A percentile compares a stretch with the other conserved stretches of the same genome.
phyloP scores from a whole-genome alignment of 2,329 filamentous ascomycete species.

The Stagonosporopsis chrysanthemi region DNA sequence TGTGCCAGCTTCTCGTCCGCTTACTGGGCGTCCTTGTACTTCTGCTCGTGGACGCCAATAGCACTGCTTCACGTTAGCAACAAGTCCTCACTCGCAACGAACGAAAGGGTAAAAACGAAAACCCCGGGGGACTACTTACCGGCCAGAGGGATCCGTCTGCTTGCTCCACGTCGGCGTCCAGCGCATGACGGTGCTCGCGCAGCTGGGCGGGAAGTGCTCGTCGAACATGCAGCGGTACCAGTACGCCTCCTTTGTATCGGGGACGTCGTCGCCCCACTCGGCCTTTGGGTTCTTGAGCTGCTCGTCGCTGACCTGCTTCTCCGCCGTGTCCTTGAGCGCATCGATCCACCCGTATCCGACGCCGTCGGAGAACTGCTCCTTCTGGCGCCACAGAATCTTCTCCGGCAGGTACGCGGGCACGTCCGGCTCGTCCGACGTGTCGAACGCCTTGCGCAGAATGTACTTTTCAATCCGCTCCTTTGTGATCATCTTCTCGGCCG shows the following conservation, averaged over 20 bases:
- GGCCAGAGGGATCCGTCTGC: conserved; percentile 92
- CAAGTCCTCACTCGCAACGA: no score
- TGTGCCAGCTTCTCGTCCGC: neutral
- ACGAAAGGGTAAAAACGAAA: neutral
- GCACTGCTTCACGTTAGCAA: conserved; percentile 31
- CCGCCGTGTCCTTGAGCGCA: conserved; percentile 91
- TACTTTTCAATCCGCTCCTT: conserved; percentile 94
- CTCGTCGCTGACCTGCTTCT: conserved; percentile 89
- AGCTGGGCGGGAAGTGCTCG: conserved; percentile 93
- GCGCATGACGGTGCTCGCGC: conserved; percentile 90
- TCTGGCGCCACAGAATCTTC: conserved; percentile 96
- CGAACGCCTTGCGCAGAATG: conserved; percentile 96
- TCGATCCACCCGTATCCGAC: conserved; percentile 99
- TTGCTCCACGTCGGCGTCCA: conserved; percentile 99
- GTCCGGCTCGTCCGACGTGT: conserved; percentile 85
- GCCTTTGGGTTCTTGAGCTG: conserved; percentile 99
- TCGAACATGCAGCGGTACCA: conserved; percentile 99
- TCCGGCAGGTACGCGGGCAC: conserved; percentile 89
- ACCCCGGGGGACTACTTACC: no score
- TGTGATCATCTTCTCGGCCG: conserved; percentile 85
- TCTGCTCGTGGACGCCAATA: conserved; percentile 46
- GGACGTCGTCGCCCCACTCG: conserved; percentile 92
- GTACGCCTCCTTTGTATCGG: conserved; percentile 95
- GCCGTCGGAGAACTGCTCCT: conserved; percentile 99
- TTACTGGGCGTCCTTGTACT: conserved; percentile 40